These are phyloP conservation scores for Hypericum androsaemum DNA, from an alignment of 345 rosid species.

Conservation along the genomic window DNA sequence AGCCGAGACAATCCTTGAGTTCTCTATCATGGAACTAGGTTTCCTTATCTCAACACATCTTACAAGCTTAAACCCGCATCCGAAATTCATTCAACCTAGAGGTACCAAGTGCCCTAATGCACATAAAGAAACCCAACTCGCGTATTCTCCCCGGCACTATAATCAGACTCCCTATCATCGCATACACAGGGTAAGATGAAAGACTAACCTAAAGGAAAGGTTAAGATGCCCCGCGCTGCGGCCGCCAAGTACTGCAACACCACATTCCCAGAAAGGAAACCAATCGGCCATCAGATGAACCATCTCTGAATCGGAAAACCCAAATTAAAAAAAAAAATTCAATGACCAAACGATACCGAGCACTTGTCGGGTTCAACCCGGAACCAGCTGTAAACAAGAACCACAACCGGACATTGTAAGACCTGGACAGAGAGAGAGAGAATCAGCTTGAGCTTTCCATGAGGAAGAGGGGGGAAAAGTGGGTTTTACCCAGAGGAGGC, in stretches of 20 bases:
- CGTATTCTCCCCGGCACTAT: neutral
- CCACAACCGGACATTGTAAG: conserved; percentile 36
- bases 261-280: neutral
- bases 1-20: too few relatives aligned
- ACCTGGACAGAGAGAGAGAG: conserved; percentile 17
- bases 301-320: neutral
- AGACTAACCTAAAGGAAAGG: conserved; percentile 60
- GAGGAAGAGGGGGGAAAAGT: neutral
- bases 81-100: too few relatives aligned
- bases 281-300: neutral
- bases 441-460: neutral
- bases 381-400: conserved; percentile 46
- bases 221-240: conserved; percentile 45
- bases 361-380: conserved; percentile 39
- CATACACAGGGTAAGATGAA: neutral
- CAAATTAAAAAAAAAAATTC: neutral
- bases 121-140: neutral
- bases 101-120: too few relatives aligned
- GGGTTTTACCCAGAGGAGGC: conserved; percentile 42
- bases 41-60: too few relatives aligned
- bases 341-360: conserved; percentile 33
- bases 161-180: neutral
- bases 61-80: too few relatives aligned
- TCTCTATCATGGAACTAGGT: too few relatives aligned
- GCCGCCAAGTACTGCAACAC: conserved; percentile 58